These are phyloP conservation scores for Cylindricascospora bacillispora DNA, from an alignment of 1,139 yeast genomes.

Conservation along the genomic window DNA sequence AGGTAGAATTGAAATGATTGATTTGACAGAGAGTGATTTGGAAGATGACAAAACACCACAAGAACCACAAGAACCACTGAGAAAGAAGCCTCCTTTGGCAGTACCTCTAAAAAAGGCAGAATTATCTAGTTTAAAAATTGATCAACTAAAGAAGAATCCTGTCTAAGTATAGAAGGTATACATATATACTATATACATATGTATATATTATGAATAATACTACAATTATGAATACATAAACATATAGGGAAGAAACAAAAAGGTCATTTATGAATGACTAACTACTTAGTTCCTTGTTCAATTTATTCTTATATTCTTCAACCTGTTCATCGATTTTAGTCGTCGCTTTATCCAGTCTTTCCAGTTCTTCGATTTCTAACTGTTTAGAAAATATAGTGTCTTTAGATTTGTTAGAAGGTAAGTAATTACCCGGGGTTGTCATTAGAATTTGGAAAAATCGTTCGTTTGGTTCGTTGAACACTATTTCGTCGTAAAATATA, in stretches of 20 bases:
- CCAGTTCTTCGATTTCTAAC: constrained; percentile 67
- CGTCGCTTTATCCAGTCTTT: constrained; percentile 55
- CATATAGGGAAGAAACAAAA: not conserved
- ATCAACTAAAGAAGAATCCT: no score
- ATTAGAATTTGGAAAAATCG: constrained; percentile 64
- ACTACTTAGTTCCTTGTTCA: constrained; percentile 1
- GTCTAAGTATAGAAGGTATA: no score
- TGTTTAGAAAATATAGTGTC: constrained; percentile 37
- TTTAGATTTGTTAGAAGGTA: constrained; percentile 47
- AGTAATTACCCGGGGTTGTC: constrained; percentile 55
- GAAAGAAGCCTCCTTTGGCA: no score
- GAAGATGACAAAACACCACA: no score
- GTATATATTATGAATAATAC: no score
- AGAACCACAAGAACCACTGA: no score
- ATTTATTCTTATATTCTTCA: constrained; percentile 36
- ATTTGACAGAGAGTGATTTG: no score
- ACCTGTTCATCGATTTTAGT: constrained; percentile 49
- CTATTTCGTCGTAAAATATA: constrained; percentile 76
- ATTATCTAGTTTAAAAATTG: not conserved
- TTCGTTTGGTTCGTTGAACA: constrained; percentile 94
- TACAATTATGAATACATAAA: not conserved
- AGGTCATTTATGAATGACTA: not conserved
- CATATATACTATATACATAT: no score
- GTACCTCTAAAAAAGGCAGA: not conserved
- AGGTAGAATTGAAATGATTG: no score